Conservation (phyloP, 352 stramenopile species). For the Globisporangium lucens region DNA sequence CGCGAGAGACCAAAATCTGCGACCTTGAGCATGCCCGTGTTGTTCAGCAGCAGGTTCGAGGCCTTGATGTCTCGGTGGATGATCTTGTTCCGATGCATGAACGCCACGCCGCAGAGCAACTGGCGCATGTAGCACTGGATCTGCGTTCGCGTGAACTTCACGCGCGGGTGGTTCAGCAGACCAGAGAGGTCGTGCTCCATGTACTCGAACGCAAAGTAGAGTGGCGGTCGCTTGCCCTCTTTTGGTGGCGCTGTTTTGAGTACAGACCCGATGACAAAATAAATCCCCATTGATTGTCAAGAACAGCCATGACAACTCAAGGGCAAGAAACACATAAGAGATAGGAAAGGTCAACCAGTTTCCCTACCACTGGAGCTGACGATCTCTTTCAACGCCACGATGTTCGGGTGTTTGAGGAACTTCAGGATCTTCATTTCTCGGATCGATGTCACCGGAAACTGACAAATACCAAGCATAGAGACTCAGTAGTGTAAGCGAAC, state of each 20-base stretch:
- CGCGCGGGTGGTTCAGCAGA: constrained; percentile 74
- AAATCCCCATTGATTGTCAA: constrained; percentile 4
- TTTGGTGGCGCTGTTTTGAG: constrained; percentile 53
- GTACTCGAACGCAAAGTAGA: constrained; percentile 88
- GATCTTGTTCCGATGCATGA: constrained; percentile 89
- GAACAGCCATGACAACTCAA: background rate
- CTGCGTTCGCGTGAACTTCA: constrained; percentile 82
- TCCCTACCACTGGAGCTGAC: constrained; percentile 77
- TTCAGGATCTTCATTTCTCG: constrained; percentile 98
- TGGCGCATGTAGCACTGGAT: constrained; percentile 89
- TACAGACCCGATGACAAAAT: constrained; percentile 2
- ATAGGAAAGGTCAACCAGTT: background rate
- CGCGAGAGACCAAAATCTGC: constrained; percentile 80
- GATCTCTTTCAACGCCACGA: constrained; percentile 95
- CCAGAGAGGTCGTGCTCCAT: constrained; percentile 85
- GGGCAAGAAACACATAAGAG: too few relatives aligned
- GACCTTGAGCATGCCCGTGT: constrained; percentile 82
- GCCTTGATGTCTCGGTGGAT: constrained; percentile 87
- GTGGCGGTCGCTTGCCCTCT: constrained; percentile 77
- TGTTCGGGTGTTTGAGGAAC: constrained; percentile 92
- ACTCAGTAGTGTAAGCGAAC: background rate
- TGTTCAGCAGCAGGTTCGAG: constrained; percentile 83
- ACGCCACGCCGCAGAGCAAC: constrained; percentile 72
- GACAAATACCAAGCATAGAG: background rate
- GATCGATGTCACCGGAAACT: constrained; percentile 95